These are phyloP conservation scores for Heterobasidion parviporum DNA, from an alignment of 1,284 basidiomycete genomes.

Conservation along the genomic window DNA sequence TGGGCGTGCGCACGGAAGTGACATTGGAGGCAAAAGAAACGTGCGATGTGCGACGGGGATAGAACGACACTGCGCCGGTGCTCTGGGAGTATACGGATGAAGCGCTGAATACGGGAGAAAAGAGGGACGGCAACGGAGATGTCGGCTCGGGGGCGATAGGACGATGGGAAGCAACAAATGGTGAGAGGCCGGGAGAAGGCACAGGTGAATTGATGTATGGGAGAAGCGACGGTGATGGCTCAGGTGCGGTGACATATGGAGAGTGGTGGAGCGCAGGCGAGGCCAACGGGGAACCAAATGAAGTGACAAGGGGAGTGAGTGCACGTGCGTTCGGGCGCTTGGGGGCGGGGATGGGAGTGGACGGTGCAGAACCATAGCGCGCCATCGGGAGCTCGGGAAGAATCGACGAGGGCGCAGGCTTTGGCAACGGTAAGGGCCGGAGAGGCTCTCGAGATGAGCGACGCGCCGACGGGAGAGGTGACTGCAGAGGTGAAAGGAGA, in stretches of 20 bases:
- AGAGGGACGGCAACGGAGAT: conserved; percentile 10
- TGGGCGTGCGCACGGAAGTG: conserved; percentile 8
- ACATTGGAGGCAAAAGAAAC: conserved; percentile 23
- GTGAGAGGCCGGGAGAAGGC: conserved; percentile 12
- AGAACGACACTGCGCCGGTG: conserved; percentile 6
- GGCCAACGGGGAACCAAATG: too few relatives aligned
- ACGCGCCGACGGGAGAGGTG: background rate
- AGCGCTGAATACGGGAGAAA: conserved; percentile 22
- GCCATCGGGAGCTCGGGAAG: conserved; percentile 30
- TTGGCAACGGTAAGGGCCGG: conserved; percentile 47
- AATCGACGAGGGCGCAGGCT: conserved; percentile 46
- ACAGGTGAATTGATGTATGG: too few relatives aligned
- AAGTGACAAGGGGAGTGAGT: too few relatives aligned
- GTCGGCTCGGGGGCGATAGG: conserved; percentile 11
- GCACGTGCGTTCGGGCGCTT: too few relatives aligned
- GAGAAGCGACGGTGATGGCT: too few relatives aligned
- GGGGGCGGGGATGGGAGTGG: too few relatives aligned
- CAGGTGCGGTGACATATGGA: background rate
- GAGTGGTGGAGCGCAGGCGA: too few relatives aligned
- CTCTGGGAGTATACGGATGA: conserved; percentile 5
- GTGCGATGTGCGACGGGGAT: conserved; percentile 17
- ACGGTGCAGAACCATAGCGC: conserved; percentile 1
- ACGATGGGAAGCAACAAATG: conserved; percentile 14
- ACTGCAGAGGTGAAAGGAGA: background rate
- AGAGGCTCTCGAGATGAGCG: conserved; percentile 30